Evolutionary conservation across 2,329 filamentous ascomycete species (phyloP), one percentile per base, ranked within the genome.

Genomic region (Biscogniauxia sp.): DNA sequence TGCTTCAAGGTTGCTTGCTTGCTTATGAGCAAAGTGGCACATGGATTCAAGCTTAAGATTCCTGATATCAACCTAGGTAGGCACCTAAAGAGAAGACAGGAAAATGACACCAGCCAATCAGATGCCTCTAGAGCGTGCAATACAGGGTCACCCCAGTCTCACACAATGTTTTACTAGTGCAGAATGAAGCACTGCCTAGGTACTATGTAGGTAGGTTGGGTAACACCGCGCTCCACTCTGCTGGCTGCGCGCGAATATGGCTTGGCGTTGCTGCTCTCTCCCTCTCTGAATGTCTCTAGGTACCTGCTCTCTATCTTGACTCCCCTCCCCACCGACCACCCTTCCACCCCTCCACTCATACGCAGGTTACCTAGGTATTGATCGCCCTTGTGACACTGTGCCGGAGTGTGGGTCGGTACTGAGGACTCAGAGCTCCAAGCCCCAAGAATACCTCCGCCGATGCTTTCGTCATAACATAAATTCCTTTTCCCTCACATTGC

Each of bases 401-500:
- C 20, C 23, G 53, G 26, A 50, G 7, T 45, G 32, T 41, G 51
- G 51, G 56, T 28, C 50, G 25, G 51, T 53, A 56, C 49, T 49
- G 41, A 56, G 52, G 45, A 49, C 20, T 50, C 51, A 41, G 7
- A 28, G 17, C 45, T 58, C 28, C 51, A 15, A 32, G 62, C 41
- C 50, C 25, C 57, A 58, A 51, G 58, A 25, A 56, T 54, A 45
- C 59, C 54, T 62, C 50, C 59, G 54, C 58, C 41, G 57, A 55
- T 26, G 37, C 41, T 58, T 37, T 57, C 45, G 55, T 32, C 53
- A 57, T 60, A 58, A 57, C 65, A 65, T 61, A 62, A 64, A 62
- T 55, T 51, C 28, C 28, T 57, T 53, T 56, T 37, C 51, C 52
- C 53, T 55, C 51, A 55, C 45, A 56, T 50, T 58, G 55, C 57